Evolutionary conservation across 768 basidiomycete genomes (phyloP).

Genomic region (Amanita polypyramis): DNA sequence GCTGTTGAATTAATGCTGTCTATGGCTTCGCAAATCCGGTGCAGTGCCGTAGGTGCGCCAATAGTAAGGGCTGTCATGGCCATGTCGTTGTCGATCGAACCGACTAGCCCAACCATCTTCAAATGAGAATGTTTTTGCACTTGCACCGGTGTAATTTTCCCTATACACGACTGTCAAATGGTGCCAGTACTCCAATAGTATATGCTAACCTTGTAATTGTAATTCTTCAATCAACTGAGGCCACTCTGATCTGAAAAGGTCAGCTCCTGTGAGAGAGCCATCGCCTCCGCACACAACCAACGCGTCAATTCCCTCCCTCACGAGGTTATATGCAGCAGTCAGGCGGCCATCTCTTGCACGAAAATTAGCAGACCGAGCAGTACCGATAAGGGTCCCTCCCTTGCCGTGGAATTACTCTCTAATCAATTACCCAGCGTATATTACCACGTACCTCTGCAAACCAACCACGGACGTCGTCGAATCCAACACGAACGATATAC

Average conservation of each 20-base stretch:
- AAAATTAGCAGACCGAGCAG: slow-evolving; percentile 77
- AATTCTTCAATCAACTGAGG: slow-evolving; percentile 70
- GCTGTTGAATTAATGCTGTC: slow-evolving; percentile 98
- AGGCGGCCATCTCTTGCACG: slow-evolving; percentile 81
- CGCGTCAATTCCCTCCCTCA: slow-evolving; percentile 96
- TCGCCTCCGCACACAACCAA: slow-evolving; percentile 97
- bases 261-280: slow-evolving; percentile 92
- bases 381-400: slow-evolving; percentile 96
- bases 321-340: slow-evolving; percentile 82
- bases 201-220: slow-evolving; percentile 21
- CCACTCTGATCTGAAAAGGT: slow-evolving; percentile 92
- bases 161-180: slow-evolving; percentile 23
- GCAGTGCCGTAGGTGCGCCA: slow-evolving; percentile 90
- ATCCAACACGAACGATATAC: slow-evolving; percentile 92
- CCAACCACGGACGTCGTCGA: slow-evolving; percentile 98
- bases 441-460: slow-evolving; percentile 59
- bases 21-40: slow-evolving; percentile 95
- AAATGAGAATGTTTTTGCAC: slow-evolving; percentile 68
- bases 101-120: slow-evolving; percentile 95
- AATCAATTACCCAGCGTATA: not conserved
- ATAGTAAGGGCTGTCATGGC: slow-evolving; percentile 95
- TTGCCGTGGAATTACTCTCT: slow-evolving; percentile 17
- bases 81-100: slow-evolving; percentile 99
- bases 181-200: not conserved
- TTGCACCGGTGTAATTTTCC: slow-evolving; percentile 68